These are phyloP conservation scores for Stagonosporopsis rhizophila DNA, from an alignment of 2,329 filamentous ascomycete species.

Conservation along the genomic window DNA sequence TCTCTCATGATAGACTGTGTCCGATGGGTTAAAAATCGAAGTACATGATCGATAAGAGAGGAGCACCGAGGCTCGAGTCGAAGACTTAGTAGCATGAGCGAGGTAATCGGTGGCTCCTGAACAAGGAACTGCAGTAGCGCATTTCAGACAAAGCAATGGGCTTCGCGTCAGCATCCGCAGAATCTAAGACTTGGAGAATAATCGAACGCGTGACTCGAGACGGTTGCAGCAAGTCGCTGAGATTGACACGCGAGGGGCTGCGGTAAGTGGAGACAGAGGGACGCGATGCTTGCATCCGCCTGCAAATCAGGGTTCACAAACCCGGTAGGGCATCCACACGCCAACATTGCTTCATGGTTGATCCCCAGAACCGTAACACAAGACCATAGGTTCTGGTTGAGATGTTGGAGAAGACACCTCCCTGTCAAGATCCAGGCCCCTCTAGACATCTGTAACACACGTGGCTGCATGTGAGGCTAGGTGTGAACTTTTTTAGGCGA, in stretches of 20 bases:
- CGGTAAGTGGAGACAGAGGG: conserved; percentile 7
- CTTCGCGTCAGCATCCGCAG: not conserved
- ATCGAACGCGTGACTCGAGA: conserved; percentile 2
- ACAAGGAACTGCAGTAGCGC: not conserved
- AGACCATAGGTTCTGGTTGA: not conserved
- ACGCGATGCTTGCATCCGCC: conserved; percentile 1
- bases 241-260: conserved; percentile 6
- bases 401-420: not conserved
- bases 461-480: conserved; percentile 3
- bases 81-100: conserved; percentile 4
- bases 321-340: not conserved
- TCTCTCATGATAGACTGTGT: conserved; percentile 2
- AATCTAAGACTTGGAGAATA: conserved; percentile 4
- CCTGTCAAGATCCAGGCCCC: not conserved
- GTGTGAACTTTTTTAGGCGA: not conserved
- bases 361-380: conserved; percentile 4
- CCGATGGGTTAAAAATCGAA: not conserved
- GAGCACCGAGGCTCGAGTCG: too few relatives aligned
- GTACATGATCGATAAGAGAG: not conserved
- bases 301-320: conserved; percentile 7
- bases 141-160: not conserved
- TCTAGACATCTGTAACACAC: conserved; percentile 4
- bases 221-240: conserved; percentile 3
- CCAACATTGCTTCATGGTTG: conserved; percentile 4
- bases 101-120: not conserved